A percentile compares a stretch with the other conserved stretches of the same genome.
Evolutionary conservation across 495 filamentous ascomycete species (phyloP).

Genomic region (Amniculicola lignicola): DNA sequence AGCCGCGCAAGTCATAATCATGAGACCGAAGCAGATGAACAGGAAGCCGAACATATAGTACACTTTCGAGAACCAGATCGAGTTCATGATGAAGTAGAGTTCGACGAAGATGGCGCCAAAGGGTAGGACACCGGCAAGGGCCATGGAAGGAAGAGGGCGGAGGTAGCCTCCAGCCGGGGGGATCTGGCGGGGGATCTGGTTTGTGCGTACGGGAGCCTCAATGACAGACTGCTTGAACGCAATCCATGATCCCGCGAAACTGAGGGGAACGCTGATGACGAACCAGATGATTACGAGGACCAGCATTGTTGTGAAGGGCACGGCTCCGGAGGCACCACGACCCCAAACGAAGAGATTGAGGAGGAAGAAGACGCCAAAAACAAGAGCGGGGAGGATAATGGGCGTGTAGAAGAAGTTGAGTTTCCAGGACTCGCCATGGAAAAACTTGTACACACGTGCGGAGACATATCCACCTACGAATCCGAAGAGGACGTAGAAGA

Average conservation of each 20-base stretch:
- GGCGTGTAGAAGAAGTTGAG: constrained; percentile 86
- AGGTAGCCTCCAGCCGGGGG: constrained; percentile 78
- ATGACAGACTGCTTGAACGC: constrained; percentile 71
- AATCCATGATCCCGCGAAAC: constrained; percentile 86
- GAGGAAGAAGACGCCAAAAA: constrained; percentile 87
- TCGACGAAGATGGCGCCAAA: constrained; percentile 97
- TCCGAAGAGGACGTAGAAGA: constrained; percentile 89
- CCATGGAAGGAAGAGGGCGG: constrained; percentile 77
- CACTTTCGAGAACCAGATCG: constrained; percentile 94
- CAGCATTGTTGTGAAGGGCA: constrained; percentile 95
- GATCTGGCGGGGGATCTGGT: constrained; percentile 97
- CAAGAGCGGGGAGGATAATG: constrained; percentile 76
- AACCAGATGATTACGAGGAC: constrained; percentile 94
- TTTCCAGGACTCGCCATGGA: constrained; percentile 91
- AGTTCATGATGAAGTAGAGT: constrained; percentile 97
- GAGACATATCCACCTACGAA: constrained; percentile 92
- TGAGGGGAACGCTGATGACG: constrained; percentile 87
- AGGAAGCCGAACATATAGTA: constrained; percentile 99
- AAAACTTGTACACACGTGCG: constrained; percentile 83
- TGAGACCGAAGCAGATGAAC: constrained; percentile 94
- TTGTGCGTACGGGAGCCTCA: constrained; percentile 82
- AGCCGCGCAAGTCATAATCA: constrained; percentile 92
- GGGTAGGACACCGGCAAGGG: constrained; percentile 85
- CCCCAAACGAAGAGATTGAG: constrained; percentile 96
- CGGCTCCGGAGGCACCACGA: constrained; percentile 82